Percentiles rank a stretch among this genome's conserved stretches.
Evolutionary conservation across 106 monocot genomes (phyloP).

Genomic region (Phalaenopsis aphrodite): DNA sequence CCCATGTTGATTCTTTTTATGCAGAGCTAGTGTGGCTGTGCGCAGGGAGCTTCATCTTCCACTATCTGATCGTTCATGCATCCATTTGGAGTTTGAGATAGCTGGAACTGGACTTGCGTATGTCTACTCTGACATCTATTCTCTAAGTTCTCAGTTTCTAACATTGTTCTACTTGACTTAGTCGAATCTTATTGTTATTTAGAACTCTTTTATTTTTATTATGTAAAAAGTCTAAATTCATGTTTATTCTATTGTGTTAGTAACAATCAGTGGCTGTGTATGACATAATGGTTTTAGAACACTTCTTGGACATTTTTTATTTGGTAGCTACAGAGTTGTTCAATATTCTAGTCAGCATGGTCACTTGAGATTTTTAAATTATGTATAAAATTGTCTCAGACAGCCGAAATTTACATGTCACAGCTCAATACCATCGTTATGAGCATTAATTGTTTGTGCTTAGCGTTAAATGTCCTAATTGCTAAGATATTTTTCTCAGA

Average conservation of each 20-base stretch:
- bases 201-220: background rate
- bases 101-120: conserved; percentile 70
- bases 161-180: background rate
- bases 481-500: conserved; percentile 22
- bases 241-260: background rate
- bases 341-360: background rate
- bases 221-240: too few relatives aligned
- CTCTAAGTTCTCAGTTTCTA: background rate
- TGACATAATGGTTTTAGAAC: background rate
- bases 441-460: background rate
- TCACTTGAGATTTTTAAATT: background rate
- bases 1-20: background rate
- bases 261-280: background rate
- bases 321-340: background rate
- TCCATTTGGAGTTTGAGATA: conserved; percentile 93
- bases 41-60: conserved; percentile 74
- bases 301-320: background rate
- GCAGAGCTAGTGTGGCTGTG: conserved; percentile 75
- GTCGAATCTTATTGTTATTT: background rate
- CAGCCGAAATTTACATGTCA: background rate
- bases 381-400: background rate
- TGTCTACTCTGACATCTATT: conserved; percentile 10
- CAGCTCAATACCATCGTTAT: background rate
- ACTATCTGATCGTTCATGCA: conserved; percentile 91
- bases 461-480: background rate